Conservation (phyloP, 2,329 filamentous ascomycete genomes). For the Colletotrichum theobromicola region DNA sequence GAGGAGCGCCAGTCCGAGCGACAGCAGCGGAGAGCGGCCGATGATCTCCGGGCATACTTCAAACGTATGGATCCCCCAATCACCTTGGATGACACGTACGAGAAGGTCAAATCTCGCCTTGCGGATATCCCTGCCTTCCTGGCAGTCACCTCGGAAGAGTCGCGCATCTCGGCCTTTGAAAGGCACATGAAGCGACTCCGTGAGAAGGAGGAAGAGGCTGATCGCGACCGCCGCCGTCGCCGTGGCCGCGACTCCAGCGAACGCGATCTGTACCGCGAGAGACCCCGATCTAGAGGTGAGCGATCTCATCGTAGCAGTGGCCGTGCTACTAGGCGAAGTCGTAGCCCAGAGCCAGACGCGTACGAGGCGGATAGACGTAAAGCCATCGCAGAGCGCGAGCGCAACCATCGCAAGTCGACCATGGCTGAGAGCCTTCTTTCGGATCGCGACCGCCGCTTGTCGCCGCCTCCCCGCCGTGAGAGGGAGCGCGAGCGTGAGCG, state of each 20-base stretch:
- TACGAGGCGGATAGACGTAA: slow-evolving; percentile 96
- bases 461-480: slow-evolving; percentile 44
- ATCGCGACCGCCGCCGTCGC: slow-evolving; percentile 67
- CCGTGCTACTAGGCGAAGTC: slow-evolving; percentile 70
- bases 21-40: slow-evolving; percentile 82
- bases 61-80: slow-evolving; percentile 92
- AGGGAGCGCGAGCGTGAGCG: slow-evolving; percentile 22
- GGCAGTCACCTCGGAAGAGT: slow-evolving; percentile 81
- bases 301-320: slow-evolving; percentile 65
- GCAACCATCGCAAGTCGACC: slow-evolving; percentile 84
- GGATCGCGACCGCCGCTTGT: slow-evolving; percentile 48
- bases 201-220: slow-evolving; percentile 85
- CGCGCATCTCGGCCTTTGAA: slow-evolving; percentile 84
- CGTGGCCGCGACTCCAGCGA: slow-evolving; percentile 61
- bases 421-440: slow-evolving; percentile 67
- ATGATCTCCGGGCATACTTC: slow-evolving; percentile 83
- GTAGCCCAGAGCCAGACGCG: slow-evolving; percentile 88
- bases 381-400: slow-evolving; percentile 91
- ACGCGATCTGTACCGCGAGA: slow-evolving; percentile 61
- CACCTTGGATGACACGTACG: slow-evolving; percentile 80
- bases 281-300: slow-evolving; percentile 64
- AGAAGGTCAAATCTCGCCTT: slow-evolving; percentile 81
- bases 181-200: slow-evolving; percentile 90
- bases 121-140: slow-evolving; percentile 85
- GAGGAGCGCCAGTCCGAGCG: slow-evolving; percentile 87